A percentile compares a stretch with the other conserved stretches of the same genome.
Evolutionary conservation across 345 rosid species (phyloP).

Genomic region (Salix caprea): DNA sequence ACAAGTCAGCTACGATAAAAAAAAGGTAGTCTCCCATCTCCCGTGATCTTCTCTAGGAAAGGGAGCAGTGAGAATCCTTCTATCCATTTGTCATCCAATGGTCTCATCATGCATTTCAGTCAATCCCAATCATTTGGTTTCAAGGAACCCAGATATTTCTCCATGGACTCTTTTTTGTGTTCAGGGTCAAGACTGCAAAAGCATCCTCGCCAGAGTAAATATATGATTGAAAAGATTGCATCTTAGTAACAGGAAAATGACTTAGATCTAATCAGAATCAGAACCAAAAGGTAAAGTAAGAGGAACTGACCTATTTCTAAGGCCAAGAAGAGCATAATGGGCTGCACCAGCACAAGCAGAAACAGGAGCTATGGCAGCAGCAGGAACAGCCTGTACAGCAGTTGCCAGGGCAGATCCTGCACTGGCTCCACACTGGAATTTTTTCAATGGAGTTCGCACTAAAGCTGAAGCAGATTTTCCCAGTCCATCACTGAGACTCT

Average conservation of each 20-base stretch:
- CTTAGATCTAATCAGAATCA: background rate
- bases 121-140: conserved; percentile 34
- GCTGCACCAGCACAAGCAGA: conserved; percentile 83
- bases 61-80: background rate
- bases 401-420: conserved; percentile 82
- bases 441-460: conserved; percentile 71
- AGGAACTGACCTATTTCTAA: conserved; percentile 71
- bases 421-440: conserved; percentile 79
- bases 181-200: conserved; percentile 88
- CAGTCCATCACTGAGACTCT: conserved; percentile 76
- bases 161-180: conserved; percentile 90
- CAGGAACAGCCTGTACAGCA: conserved; percentile 76
- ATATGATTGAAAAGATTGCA: background rate
- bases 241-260: background rate
- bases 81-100: background rate
- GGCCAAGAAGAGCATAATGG: conserved; percentile 76
- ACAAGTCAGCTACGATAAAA: background rate
- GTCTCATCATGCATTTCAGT: background rate
- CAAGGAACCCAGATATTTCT: conserved; percentile 81
- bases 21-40: background rate
- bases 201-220: conserved; percentile 17
- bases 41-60: background rate
- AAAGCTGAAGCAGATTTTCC: conserved; percentile 90
- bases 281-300: background rate
- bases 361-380: conserved; percentile 90